Base-by-base conservation (phyloP, 768 basidiomycete genomes). In the Fibroporia radiculosa region DNA sequence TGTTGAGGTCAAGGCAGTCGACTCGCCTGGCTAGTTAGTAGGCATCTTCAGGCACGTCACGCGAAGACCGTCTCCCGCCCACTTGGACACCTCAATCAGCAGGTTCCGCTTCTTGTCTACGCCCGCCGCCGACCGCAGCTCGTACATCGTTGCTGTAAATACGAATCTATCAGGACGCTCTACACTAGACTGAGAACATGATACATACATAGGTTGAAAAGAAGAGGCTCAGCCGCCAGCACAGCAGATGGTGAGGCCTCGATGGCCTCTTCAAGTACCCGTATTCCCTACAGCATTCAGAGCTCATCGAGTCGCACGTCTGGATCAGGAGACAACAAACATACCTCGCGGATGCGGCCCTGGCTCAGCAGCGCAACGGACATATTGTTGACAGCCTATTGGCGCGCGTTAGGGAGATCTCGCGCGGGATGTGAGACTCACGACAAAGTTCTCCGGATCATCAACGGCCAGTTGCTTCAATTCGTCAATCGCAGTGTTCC, bases 61-160 rank as follows among this genome's bases (percentile, higher is more conserved):
- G 52, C 73, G 80, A 54, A 91, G 61, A 0, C 88, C 89, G 61
- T 92, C 88, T 3, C 88, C 88, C 48, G 84, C 85, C 86, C 86
- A 90, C 58, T 84, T 84, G 12, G 86, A 81, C 0, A 87, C 85
- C 48, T 88, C 80, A 12, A 86, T 52, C 23, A 91, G 66, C 25
- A 91, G 66, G 19, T 78, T 75, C 33, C 79, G 77, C 61, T 91
- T 92, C 62, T 84, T 88, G 48, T 85, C 82, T 43, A 77, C 70
- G 2, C 84, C 82, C 1, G 76, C 74, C 1, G 78, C 70, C 2
- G 87, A 85, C 22, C 80, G 80, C 37, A 92, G 73, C 57, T 92
- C 88, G 53, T 91, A 91, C 22, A 92, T 62, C 1, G 89, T 91
- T 1, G 88, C 88, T 89, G 48, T 39, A 31, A 24, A 31, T 32